Percentiles rank a stretch among this genome's conserved stretches.
phyloP scores from a whole-genome alignment of 2,329 filamentous ascomycete genomes.

The Trichoderma koningiopsis region DNA sequence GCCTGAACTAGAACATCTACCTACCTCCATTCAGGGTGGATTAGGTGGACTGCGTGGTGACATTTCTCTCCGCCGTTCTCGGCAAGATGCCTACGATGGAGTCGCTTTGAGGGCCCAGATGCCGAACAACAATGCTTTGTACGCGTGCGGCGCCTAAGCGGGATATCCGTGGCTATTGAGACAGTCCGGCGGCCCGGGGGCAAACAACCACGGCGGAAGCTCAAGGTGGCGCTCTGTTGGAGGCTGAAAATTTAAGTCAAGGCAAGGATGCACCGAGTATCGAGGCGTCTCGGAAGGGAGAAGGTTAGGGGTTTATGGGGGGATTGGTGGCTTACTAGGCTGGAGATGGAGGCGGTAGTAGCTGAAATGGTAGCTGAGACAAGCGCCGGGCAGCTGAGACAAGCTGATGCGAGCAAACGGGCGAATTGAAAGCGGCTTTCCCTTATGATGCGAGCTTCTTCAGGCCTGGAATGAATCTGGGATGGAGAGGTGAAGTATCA shows the following conservation, averaged over 20 bases:
- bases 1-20: neutral
- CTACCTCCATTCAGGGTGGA: conserved; percentile 1
- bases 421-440: neutral
- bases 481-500: neutral
- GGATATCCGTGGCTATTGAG: neutral
- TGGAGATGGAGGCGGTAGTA: neutral
- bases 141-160: neutral
- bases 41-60: conserved; percentile 4
- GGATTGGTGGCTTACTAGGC: neutral
- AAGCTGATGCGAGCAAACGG: neutral
- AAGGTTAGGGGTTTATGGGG: neutral
- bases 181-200: conserved; percentile 3
- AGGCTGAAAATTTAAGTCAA: conserved; percentile 7
- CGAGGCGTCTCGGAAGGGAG: neutral
- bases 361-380: neutral
- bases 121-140: neutral
- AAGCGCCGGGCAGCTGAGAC: neutral
- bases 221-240: neutral
- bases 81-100: neutral
- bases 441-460: neutral
- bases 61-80: conserved; percentile 5
- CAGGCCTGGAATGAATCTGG: neutral
- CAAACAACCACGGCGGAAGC: neutral
- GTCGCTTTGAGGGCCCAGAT: neutral
- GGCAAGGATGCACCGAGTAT: neutral